A percentile compares a stretch with the other conserved stretches of the same genome.
These are phyloP conservation scores for Schwanniomyces yamadae DNA, from an alignment of 805 yeast genomes.

Conservation along the genomic window DNA sequence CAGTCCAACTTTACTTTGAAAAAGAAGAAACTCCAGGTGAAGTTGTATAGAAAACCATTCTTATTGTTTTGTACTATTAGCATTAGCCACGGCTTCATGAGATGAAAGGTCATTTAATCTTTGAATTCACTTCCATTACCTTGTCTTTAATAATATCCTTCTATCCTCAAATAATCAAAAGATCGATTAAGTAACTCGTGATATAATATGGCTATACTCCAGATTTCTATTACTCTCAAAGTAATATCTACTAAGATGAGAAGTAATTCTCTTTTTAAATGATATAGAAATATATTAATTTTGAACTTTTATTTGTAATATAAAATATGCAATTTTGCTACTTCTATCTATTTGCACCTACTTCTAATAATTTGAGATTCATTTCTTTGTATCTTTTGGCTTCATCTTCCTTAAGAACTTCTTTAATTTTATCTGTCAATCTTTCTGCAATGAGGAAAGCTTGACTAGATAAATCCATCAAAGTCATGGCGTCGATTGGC, in stretches of 20 bases:
- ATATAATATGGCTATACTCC: too few species aligned
- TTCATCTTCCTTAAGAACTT: constrained; percentile 55
- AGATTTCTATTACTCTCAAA: too few species aligned
- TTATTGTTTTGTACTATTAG: background rate
- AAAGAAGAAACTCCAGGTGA: constrained; percentile 6
- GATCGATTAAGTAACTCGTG: too few species aligned
- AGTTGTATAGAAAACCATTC: background rate
- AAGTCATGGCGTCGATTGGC: constrained; percentile 67
- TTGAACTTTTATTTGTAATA: too few species aligned
- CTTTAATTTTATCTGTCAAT: constrained; percentile 63
- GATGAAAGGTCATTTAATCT: background rate
- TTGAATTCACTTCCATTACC: background rate
- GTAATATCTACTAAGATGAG: too few species aligned
- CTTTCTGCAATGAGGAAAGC: constrained; percentile 64
- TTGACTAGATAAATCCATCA: constrained; percentile 65
- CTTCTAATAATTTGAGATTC: constrained; percentile 34
- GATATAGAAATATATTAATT: background rate
- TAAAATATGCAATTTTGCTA: too few species aligned
- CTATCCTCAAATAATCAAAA: too few species aligned
- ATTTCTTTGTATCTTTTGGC: constrained; percentile 39
- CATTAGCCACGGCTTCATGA: background rate
- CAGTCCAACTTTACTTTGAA: constrained; percentile 35
- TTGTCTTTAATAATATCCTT: too few species aligned
- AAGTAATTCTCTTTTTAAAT: too few species aligned
- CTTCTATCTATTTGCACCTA: constrained; percentile 35